phyloP scores from a whole-genome alignment of 805 yeast genomes.

The Zygotorulaspora chibaensis region DNA sequence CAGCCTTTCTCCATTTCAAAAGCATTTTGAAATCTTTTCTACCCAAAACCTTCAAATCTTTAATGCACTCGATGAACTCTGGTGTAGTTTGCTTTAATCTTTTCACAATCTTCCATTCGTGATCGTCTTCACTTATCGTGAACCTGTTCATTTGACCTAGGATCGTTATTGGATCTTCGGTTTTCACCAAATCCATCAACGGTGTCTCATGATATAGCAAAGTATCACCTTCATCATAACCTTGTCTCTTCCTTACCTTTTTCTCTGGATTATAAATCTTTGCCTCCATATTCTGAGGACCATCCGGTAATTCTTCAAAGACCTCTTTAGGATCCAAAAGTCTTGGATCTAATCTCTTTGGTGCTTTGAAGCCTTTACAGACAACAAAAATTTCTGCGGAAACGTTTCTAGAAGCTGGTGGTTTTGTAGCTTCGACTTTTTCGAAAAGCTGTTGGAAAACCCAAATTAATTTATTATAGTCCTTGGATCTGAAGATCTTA shows the following conservation, averaged over 20 bases:
- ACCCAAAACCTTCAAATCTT: constrained; percentile 91
- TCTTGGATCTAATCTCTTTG: constrained; percentile 90
- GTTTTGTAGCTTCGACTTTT: constrained; percentile 97
- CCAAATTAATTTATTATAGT: constrained; percentile 96
- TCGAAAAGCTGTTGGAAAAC: constrained; percentile 93
- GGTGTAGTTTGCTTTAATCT: constrained; percentile 72
- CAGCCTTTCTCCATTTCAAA: constrained; percentile 83
- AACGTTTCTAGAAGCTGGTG: constrained; percentile 98
- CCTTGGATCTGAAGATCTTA: constrained; percentile 97
- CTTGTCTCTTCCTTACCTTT: constrained; percentile 85
- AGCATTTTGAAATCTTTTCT: constrained; percentile 85
- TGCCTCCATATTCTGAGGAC: constrained; percentile 77
- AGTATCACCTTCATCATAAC: constrained; percentile 94
- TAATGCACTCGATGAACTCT: constrained; percentile 77
- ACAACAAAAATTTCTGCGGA: constrained; percentile 99
- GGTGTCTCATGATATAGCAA: constrained; percentile 64
- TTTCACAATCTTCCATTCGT: constrained; percentile 66
- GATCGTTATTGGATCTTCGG: constrained; percentile 77
- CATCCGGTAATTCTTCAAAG: constrained; percentile 82
- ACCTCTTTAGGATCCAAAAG: constrained; percentile 88
- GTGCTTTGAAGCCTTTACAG: constrained; percentile 93
- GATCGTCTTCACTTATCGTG: constrained; percentile 52
- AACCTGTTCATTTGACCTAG: constrained; percentile 72
- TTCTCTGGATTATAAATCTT: constrained; percentile 93
- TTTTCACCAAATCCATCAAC: constrained; percentile 73